These are phyloP conservation scores for Gelatoporia subvermispora DNA, from an alignment of 768 basidiomycete species.

Conservation along the genomic window DNA sequence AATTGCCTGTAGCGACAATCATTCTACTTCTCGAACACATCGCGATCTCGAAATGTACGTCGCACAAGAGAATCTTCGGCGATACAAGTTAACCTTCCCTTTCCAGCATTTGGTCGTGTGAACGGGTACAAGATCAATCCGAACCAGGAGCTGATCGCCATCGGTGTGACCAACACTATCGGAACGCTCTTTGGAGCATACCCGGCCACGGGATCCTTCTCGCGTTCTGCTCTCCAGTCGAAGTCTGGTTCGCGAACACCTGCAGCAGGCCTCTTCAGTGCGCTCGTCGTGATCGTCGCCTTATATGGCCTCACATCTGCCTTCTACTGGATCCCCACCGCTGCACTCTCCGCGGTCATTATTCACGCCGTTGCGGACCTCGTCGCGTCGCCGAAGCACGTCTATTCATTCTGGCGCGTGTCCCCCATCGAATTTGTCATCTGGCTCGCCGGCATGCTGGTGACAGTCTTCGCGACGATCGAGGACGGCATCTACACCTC, in stretches of 20 bases:
- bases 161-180: conserved; percentile 91
- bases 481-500: conserved; percentile 90
- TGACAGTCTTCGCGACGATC: conserved; percentile 86
- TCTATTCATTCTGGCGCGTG: conserved; percentile 88
- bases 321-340: conserved; percentile 82
- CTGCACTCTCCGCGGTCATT: conserved; percentile 82
- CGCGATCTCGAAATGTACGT: conserved; percentile 83
- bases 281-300: conserved; percentile 85
- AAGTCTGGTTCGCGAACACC: conserved; percentile 96
- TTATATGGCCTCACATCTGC: conserved; percentile 90
- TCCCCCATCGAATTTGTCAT: conserved; percentile 90
- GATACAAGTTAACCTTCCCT: too few relatives aligned
- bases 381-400: conserved; percentile 76
- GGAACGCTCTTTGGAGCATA: conserved; percentile 88
- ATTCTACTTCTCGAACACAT: conserved; percentile 92
- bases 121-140: conserved; percentile 93
- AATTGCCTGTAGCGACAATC: conserved; percentile 80
- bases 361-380: conserved; percentile 87
- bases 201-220: conserved; percentile 96
- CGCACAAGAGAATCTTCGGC: too few relatives aligned
- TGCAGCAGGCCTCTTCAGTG: conserved; percentile 76
- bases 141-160: conserved; percentile 92
- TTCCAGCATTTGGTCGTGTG: conserved; percentile 81
- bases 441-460: conserved; percentile 78
- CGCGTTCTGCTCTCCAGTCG: conserved; percentile 88